Conservation (phyloP, 2,329 filamentous ascomycete genomes). For the Huntiella moniliformis region DNA sequence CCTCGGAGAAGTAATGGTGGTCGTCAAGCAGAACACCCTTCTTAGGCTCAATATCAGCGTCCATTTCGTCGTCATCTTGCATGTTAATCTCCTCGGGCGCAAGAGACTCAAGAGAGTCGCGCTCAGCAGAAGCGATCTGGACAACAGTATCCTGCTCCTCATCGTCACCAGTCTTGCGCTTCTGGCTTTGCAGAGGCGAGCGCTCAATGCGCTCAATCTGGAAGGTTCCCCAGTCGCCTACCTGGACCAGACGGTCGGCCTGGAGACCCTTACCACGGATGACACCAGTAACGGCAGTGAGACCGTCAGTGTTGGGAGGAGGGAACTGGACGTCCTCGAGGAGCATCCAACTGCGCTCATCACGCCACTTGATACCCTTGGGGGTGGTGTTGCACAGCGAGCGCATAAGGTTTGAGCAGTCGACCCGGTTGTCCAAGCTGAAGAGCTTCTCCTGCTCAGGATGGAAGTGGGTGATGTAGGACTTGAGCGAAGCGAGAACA, state of each 20-base stretch:
- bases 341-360: slow-evolving; percentile 89
- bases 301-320: slow-evolving; percentile 35
- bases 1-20: slow-evolving; percentile 94
- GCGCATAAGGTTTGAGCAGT: slow-evolving; percentile 77
- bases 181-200: slow-evolving; percentile 47
- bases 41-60: slow-evolving; percentile 28
- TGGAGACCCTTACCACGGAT: slow-evolving; percentile 76
- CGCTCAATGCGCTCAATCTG: slow-evolving; percentile 78
- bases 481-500: slow-evolving; percentile 66
- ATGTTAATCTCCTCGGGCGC: slow-evolving; percentile 75
- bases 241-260: slow-evolving; percentile 71
- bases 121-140: slow-evolving; percentile 56
- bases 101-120: slow-evolving; percentile 64
- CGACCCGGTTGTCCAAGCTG: slow-evolving; percentile 71
- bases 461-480: slow-evolving; percentile 88
- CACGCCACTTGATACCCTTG: slow-evolving; percentile 88
- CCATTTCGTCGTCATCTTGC: slow-evolving; percentile 37
- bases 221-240: slow-evolving; percentile 87
- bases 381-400: slow-evolving; percentile 82
- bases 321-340: slow-evolving; percentile 66
- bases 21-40: slow-evolving; percentile 90
- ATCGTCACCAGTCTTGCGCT: slow-evolving; percentile 42
- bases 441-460: slow-evolving; percentile 81
- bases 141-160: slow-evolving; percentile 41
- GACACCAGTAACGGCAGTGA: slow-evolving; percentile 63